A percentile compares a stretch with the other conserved stretches of the same genome.
phyloP scores from a whole-genome alignment of 208 protist genomes.

The Leishmania tarentolae region DNA sequence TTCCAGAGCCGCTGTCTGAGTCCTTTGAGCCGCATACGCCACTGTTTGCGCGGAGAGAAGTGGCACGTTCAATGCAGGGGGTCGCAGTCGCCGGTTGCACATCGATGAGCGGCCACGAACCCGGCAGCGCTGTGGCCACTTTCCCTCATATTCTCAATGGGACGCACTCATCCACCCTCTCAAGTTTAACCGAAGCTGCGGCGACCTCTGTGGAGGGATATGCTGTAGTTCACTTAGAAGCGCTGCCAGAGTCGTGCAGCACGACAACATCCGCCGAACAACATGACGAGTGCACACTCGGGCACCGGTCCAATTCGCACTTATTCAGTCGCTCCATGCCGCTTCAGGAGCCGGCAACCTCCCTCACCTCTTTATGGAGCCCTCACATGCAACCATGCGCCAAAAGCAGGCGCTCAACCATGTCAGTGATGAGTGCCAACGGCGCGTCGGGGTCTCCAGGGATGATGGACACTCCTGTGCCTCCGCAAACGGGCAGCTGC shows the following conservation, averaged over 20 bases:
- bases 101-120: neutral
- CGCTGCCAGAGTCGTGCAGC: neutral
- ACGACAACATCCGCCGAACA: neutral
- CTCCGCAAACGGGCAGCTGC: conserved; percentile 10
- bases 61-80: neutral
- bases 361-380: neutral
- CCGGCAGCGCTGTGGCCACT: neutral
- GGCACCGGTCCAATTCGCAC: neutral
- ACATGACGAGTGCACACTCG: neutral
- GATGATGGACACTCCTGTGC: conserved; percentile 12
- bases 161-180: no score
- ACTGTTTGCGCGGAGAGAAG: neutral
- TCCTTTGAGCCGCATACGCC: neutral
- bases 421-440: neutral
- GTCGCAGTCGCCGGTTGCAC: neutral
- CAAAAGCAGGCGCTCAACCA: neutral
- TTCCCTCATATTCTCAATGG: neutral
- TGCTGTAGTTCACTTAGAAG: no score
- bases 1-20: neutral
- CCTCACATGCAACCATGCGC: conserved; percentile 3
- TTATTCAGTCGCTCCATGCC: neutral
- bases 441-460: neutral
- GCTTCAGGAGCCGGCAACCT: neutral
- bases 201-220: neutral
- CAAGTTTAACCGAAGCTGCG: neutral